Conservation (phyloP, 139 green algal genomes). For the Pleodorina starrii region DNA sequence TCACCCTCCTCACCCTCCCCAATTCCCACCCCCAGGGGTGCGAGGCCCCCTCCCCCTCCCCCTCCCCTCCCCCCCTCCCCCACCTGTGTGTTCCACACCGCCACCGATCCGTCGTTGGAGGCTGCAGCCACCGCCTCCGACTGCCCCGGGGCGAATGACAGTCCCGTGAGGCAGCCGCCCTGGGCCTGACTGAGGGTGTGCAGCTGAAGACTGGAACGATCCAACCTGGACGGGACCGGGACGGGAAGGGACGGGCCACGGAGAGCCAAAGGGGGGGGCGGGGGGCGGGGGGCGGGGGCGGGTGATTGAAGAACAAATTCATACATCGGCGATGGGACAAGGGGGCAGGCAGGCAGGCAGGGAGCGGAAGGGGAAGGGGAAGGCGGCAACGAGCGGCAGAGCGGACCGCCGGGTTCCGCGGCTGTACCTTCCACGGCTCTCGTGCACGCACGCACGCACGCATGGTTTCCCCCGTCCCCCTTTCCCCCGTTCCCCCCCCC, state of each 20-base stretch:
- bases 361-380: too few species aligned
- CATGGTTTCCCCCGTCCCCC: neutral
- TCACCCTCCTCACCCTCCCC: too few species aligned
- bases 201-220: neutral
- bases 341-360: too few species aligned
- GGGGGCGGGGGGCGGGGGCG: neutral
- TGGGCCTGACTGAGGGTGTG: conserved; percentile 19
- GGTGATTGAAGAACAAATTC: too few species aligned
- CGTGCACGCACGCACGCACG: neutral
- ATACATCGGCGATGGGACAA: too few species aligned
- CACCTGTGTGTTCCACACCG: conserved; percentile 54
- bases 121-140: conserved; percentile 45
- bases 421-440: too few species aligned
- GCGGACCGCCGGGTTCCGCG: too few species aligned
- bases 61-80: neutral
- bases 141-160: conserved; percentile 31
- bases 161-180: conserved; percentile 1
- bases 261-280: neutral
- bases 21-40: too few species aligned
- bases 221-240: neutral
- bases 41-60: too few species aligned
- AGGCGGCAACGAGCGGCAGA: too few species aligned
- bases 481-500: neutral
- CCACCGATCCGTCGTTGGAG: conserved; percentile 57
- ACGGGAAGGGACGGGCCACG: neutral